Conservation (phyloP, 441 rosid species). For the Macaranga tanarius region DNA sequence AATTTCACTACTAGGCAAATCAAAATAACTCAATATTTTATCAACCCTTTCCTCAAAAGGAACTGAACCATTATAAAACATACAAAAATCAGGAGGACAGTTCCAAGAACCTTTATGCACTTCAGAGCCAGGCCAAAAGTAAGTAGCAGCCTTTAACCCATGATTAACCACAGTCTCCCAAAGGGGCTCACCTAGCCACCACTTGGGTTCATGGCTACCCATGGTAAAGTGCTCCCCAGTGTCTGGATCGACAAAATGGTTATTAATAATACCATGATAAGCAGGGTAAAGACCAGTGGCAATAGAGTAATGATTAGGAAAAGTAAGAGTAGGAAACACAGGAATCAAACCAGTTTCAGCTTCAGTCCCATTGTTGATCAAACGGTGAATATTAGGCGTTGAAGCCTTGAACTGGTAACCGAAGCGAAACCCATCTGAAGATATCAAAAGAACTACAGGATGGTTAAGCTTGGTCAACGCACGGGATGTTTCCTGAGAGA, state of each 20-base stretch:
- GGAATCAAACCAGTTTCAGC: constrained; percentile 87
- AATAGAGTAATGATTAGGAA: constrained; percentile 94
- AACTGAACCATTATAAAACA: constrained; percentile 63
- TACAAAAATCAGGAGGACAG: constrained; percentile 64
- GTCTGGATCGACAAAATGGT: constrained; percentile 58
- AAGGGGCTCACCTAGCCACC: constrained; percentile 97
- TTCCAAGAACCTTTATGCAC: constrained; percentile 84
- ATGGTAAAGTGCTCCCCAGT: constrained; percentile 60
- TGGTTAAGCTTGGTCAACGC: constrained; percentile 56
- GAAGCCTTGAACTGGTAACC: constrained; percentile 85
- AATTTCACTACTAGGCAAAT: constrained; percentile 61
- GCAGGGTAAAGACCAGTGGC: constrained; percentile 92
- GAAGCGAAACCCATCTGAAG: constrained; percentile 93
- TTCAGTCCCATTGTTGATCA: constrained; percentile 79
- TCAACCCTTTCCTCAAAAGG: constrained; percentile 88
- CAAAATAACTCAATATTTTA: constrained; percentile 73
- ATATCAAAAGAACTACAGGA: constrained; percentile 72
- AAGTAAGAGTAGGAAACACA: constrained; percentile 83
- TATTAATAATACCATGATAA: constrained; percentile 75
- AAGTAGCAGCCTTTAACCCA: constrained; percentile 75
- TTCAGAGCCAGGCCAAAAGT: constrained; percentile 98
- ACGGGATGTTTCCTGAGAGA: constrained; percentile 36
- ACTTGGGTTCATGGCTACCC: constrained; percentile 78
- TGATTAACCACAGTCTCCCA: constrained; percentile 91
- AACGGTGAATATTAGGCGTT: constrained; percentile 66